Conservation (phyloP, 371 early-diverging fungal species). For the Fennellomyces sp. region DNA sequence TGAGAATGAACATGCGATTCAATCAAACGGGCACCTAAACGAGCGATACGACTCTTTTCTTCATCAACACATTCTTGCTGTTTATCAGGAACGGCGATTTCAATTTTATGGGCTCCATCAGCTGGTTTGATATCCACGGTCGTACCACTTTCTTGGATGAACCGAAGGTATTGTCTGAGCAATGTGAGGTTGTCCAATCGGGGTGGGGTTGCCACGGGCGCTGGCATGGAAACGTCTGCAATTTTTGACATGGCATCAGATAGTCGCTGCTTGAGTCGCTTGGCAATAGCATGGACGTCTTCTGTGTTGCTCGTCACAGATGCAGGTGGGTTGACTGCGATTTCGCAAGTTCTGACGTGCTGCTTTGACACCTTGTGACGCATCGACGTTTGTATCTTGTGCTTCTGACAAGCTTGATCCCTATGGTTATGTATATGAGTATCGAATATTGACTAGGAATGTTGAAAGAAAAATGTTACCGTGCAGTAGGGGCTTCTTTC, state of each 20-base stretch:
- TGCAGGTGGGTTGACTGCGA: slow-evolving; percentile 7
- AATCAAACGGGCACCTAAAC: slow-evolving; percentile 30
- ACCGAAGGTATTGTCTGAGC: slow-evolving; percentile 38
- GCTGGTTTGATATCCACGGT: slow-evolving; percentile 13
- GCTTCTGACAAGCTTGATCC: not conserved
- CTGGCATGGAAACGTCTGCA: not conserved
- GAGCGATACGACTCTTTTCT: slow-evolving; percentile 7
- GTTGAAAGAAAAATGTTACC: not conserved
- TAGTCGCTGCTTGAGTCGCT: slow-evolving; percentile 25
- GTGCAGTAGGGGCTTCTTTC: no score
- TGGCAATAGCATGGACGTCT: slow-evolving; percentile 22
- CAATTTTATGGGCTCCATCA: slow-evolving; percentile 5
- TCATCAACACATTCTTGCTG: not conserved
- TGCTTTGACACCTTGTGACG: slow-evolving; percentile 14
- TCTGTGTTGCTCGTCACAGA: not conserved
- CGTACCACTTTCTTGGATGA: slow-evolving; percentile 28
- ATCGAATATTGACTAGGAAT: not conserved
- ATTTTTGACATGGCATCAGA: slow-evolving; percentile 17
- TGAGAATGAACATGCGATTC: slow-evolving; percentile 29
- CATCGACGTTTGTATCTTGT: slow-evolving; percentile 6
- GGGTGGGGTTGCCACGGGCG: not conserved
- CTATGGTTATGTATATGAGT: not conserved
- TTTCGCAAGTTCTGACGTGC: not conserved
- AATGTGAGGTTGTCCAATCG: slow-evolving; percentile 29
- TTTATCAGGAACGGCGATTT: slow-evolving; percentile 1